Percentiles rank a stretch among this genome's conserved stretches.
phyloP scores from a whole-genome alignment of 257 asterid genomes.

The Forsythia suspensa region DNA sequence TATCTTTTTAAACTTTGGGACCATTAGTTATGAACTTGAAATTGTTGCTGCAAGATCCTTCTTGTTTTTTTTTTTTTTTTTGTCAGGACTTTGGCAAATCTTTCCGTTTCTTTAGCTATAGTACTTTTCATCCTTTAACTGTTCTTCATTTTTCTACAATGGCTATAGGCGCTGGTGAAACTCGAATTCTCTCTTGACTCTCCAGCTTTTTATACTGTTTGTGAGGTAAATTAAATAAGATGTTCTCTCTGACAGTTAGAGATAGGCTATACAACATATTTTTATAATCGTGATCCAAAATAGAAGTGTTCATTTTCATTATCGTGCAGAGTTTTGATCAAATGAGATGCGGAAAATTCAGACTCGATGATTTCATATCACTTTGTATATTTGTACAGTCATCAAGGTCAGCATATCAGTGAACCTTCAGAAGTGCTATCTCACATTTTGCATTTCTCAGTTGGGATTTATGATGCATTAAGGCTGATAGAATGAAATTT shows the following conservation, averaged over 20 bases:
- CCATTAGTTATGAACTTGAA: conserved; percentile 11
- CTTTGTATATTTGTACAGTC: conserved; percentile 84
- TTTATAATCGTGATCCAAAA: conserved; percentile 12
- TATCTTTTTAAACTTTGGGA: conserved; percentile 8
- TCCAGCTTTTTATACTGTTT: conserved; percentile 77
- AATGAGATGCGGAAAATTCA: conserved; percentile 66
- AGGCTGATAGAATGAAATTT: background rate
- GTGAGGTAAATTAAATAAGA: conserved; percentile 58
- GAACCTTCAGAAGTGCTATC: conserved; percentile 10
- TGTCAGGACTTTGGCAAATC: background rate
- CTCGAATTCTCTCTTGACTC: conserved; percentile 72
- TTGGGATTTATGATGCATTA: conserved; percentile 4
- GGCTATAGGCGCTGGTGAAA: conserved; percentile 66
- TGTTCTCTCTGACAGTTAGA: background rate
- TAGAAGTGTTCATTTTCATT: conserved; percentile 7
- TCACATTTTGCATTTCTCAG: conserved; percentile 14
- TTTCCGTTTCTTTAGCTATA: background rate
- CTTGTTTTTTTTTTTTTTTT: background rate
- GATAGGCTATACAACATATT: background rate
- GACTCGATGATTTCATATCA: conserved; percentile 71
- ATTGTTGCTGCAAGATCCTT: conserved; percentile 16
- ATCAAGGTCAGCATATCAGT: conserved; percentile 47
- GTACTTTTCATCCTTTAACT: conserved; percentile 6
- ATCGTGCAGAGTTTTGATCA: conserved; percentile 74
- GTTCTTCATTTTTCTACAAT: conserved; percentile 12